Conservation (phyloP, 306 rosid genomes). For the Sicyos edulis region DNA sequence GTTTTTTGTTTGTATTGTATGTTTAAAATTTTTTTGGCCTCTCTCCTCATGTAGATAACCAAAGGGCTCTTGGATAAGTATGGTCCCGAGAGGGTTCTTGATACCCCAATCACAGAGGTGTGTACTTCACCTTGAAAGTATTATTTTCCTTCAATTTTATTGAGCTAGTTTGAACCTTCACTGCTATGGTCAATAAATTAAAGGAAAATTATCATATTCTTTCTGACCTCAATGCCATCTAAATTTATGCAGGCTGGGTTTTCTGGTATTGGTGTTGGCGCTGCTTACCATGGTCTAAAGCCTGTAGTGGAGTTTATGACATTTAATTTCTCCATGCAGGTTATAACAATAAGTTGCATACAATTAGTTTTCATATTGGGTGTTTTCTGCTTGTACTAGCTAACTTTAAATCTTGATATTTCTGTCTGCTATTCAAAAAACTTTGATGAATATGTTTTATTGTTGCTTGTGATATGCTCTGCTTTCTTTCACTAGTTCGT, state of each 20-base stretch:
- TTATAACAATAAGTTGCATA: slow-evolving; percentile 26
- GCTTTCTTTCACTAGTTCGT: neutral
- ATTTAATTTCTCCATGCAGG: slow-evolving; percentile 99
- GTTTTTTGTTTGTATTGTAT: slow-evolving; percentile 8
- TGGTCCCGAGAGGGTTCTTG: slow-evolving; percentile 97
- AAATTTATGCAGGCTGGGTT: slow-evolving; percentile 78
- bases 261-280: slow-evolving; percentile 98
- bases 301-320: slow-evolving; percentile 97
- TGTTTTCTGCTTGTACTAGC: slow-evolving; percentile 14
- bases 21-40: neutral
- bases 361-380: neutral
- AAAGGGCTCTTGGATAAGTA: slow-evolving; percentile 93
- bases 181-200: neutral
- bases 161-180: slow-evolving; percentile 1
- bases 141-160: slow-evolving; percentile 5
- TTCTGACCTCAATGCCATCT: neutral
- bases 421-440: neutral
- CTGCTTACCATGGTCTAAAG: slow-evolving; percentile 88
- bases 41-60: slow-evolving; percentile 43
- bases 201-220: neutral
- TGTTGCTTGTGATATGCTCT: neutral
- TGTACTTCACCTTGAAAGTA: slow-evolving; percentile 19
- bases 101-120: slow-evolving; percentile 99
- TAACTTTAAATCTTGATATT: slow-evolving; percentile 13
- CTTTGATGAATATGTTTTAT: neutral